Evolutionary conservation across 495 filamentous ascomycete genomes (phyloP), one percentile per base, ranked within the genome.

Genomic region (Physcia stellaris): DNA sequence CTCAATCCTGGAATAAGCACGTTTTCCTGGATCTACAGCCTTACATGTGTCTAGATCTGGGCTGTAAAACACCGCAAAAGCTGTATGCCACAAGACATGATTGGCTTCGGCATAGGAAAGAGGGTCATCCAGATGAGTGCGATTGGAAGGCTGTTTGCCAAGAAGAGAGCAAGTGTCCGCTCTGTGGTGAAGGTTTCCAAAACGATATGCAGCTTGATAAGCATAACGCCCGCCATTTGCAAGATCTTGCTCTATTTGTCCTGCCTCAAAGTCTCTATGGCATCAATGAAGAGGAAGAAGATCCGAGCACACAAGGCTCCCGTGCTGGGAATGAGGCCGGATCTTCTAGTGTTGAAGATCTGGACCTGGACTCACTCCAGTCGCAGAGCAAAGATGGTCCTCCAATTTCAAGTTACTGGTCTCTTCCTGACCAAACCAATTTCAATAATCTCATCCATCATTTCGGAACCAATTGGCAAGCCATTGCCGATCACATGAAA

Each of bases 351-450:
- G n/a, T n/a, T n/a, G n/a, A n/a, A n/a, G n/a, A n/a, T n/a, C n/a
- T n/a, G n/a, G n/a, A n/a, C n/a, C n/a, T n/a, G n/a, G n/a, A n/a
- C n/a, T n/a, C n/a, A n/a, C n/a, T n/a, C n/a, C n/a, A n/a, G n/a
- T n/a, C n/a, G n/a, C n/a, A n/a, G n/a, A n/a, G n/a, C n/a, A n/a
- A n/a, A n/a, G n/a, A n/a, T n/a, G n/a, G n/a, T n/a, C 58, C 21
- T 62, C 71, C 27, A 64, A 66, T n/a, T 62, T 93, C 85, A 2
- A 95, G 90, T 53, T 98, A 98, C 57, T 98, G 90, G 90, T 95
- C 88, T 45, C 90, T 96, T 19, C 79, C 82, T 2, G 90, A 98
- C 55, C 71, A 80, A 22, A 75, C 64, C 17, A 84, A 95, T 53
- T 96, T 98, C 52, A 76, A 77, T 1, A 68, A 66, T 19, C 60